Evolutionary conservation across 441 rosid species (phyloP).

Genomic region (Gossypium schwendimanii): DNA sequence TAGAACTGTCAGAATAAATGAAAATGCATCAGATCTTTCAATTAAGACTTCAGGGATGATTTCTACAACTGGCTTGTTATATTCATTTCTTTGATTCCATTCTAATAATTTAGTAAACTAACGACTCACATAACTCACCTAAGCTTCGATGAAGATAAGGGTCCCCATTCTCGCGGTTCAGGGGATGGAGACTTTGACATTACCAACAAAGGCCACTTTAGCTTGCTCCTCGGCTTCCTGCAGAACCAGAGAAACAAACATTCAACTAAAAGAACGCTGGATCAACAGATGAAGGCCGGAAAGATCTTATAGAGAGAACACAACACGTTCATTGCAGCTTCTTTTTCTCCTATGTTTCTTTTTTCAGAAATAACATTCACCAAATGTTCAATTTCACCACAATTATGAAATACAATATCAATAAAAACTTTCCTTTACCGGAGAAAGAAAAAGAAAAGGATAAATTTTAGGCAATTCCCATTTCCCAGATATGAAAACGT

Average conservation of each 20-base stretch:
- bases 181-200: constrained; percentile 60
- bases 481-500: constrained; percentile 13
- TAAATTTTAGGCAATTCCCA: constrained; percentile 9
- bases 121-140: constrained; percentile 22
- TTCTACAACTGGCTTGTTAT: background rate
- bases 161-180: constrained; percentile 28
- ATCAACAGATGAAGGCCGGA: background rate
- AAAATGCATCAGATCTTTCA: background rate
- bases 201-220: constrained; percentile 30
- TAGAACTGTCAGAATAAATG: background rate
- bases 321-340: background rate
- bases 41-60: background rate
- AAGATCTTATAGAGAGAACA: constrained; percentile 2
- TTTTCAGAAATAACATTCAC: background rate
- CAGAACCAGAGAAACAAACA: constrained; percentile 11
- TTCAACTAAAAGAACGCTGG: background rate
- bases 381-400: background rate
- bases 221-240: constrained; percentile 30
- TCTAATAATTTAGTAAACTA: background rate
- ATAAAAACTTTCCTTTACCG: background rate
- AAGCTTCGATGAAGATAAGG: constrained; percentile 27
- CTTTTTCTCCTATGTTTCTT: background rate
- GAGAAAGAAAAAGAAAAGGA: background rate
- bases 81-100: background rate
- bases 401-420: background rate